Conservation (phyloP, 2,329 filamentous ascomycete species). For the Corinectria fuckeliana region DNA sequence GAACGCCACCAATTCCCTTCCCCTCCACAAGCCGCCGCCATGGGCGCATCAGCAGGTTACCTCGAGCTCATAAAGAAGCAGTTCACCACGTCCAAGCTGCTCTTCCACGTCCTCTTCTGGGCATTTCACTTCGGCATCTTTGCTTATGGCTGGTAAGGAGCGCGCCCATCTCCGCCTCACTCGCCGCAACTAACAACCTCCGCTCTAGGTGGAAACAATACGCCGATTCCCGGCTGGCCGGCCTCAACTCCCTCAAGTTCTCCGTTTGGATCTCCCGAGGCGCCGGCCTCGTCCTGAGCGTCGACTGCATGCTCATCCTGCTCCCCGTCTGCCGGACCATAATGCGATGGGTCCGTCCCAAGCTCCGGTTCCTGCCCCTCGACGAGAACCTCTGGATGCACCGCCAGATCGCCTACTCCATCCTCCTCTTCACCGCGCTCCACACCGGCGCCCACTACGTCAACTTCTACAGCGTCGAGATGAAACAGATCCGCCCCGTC, state of each 20-base stretch:
- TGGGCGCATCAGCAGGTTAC: constrained; percentile 51
- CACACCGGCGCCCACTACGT: constrained; percentile 89
- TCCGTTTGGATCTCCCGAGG: constrained; percentile 98
- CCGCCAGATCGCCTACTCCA: constrained; percentile 87
- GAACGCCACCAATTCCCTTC: background rate
- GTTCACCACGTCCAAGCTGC: constrained; percentile 72
- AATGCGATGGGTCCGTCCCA: constrained; percentile 83
- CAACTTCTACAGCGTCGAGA: constrained; percentile 98
- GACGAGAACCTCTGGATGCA: constrained; percentile 98
- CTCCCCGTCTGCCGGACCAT: constrained; percentile 95
- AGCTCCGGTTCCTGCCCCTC: constrained; percentile 86
- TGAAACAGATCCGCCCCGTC: constrained; percentile 78
- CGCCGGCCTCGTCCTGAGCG: constrained; percentile 82
- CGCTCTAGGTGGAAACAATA: constrained; percentile 77
- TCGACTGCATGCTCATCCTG: constrained; percentile 87
- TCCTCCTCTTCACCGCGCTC: constrained; percentile 80
- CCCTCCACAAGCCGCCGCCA: constrained; percentile 36
- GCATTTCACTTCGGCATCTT: constrained; percentile 80
- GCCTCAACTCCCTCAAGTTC: constrained; percentile 80
- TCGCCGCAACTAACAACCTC: background rate
- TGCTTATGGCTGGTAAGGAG: constrained; percentile 78
- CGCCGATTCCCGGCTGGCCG: constrained; percentile 69
- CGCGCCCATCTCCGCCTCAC: background rate
- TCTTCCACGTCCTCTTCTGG: constrained; percentile 86
- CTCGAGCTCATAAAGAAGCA: constrained; percentile 63